Evolutionary conservation across 2,329 filamentous ascomycete genomes (phyloP).

Genomic region (Gnomoniopsis smithogilvyi): DNA sequence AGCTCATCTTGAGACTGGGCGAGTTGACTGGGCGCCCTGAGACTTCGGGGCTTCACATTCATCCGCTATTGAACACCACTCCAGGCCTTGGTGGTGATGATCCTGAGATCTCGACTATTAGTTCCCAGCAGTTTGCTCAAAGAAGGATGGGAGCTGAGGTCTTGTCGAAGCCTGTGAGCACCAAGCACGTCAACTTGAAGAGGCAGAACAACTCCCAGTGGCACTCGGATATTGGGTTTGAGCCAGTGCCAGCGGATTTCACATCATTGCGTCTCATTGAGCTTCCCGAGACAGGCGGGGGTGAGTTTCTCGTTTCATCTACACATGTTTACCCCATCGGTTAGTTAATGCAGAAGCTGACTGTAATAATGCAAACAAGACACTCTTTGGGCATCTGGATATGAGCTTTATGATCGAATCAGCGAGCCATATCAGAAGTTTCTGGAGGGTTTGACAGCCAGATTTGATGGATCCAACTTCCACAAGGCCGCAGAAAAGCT

Average conservation of each 20-base stretch:
- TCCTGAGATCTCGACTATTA: slow-evolving; percentile 58
- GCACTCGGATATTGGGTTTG: slow-evolving; percentile 54
- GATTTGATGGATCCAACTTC: slow-evolving; percentile 40
- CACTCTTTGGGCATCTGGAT: slow-evolving; percentile 41
- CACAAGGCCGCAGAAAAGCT: slow-evolving; percentile 34
- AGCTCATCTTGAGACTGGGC: slow-evolving; percentile 56
- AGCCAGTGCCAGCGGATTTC: slow-evolving; percentile 51
- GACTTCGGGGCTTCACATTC: slow-evolving; percentile 56
- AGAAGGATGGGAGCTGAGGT: slow-evolving; percentile 26
- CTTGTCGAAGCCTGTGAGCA: not conserved
- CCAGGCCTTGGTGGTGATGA: slow-evolving; percentile 51
- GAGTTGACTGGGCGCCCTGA: slow-evolving; percentile 56
- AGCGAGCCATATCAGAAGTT: slow-evolving; percentile 45
- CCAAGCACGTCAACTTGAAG: slow-evolving; percentile 28
- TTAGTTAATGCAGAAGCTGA: not conserved
- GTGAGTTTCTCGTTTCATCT: slow-evolving; percentile 21
- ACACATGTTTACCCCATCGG: not conserved
- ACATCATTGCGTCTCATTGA: slow-evolving; percentile 49
- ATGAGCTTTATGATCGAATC: slow-evolving; percentile 47
- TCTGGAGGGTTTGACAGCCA: slow-evolving; percentile 42
- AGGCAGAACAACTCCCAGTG: slow-evolving; percentile 37
- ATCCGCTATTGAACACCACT: slow-evolving; percentile 54
- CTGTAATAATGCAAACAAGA: slow-evolving; percentile 26
- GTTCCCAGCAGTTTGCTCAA: slow-evolving; percentile 44
- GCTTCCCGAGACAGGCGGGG: slow-evolving; percentile 36